Evolutionary conservation across 371 early-diverging fungal genomes (phyloP).

Genomic region (Funneliformis caledonium): DNA sequence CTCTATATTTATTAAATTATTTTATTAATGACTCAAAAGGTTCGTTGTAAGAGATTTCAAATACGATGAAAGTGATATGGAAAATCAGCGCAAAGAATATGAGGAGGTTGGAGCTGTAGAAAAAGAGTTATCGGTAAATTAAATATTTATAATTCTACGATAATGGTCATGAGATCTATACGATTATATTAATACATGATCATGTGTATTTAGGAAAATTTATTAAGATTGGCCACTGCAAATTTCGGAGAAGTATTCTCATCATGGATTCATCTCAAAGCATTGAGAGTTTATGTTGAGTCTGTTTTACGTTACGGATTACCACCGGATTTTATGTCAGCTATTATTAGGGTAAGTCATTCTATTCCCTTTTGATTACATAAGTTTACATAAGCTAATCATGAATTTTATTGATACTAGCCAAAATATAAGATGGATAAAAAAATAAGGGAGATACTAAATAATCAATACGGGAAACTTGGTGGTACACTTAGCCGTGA

Average conservation of each 20-base stretch:
- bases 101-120: conserved; percentile 74
- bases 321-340: conserved; percentile 92
- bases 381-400: conserved; percentile 5
- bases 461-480: conserved; percentile 67
- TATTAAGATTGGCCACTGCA: conserved; percentile 85
- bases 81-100: conserved; percentile 73
- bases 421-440: conserved; percentile 78
- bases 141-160: not conserved
- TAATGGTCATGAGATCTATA: too few relatives aligned
- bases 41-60: conserved; percentile 94
- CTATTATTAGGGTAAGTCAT: conserved; percentile 70
- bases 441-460: conserved; percentile 74
- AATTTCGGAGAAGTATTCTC: conserved; percentile 93
- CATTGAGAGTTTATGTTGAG: conserved; percentile 92
- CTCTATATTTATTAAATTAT: conserved; percentile 4
- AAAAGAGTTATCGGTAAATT: conserved; percentile 74
- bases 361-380: conserved; percentile 42
- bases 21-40: conserved; percentile 45
- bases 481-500: conserved; percentile 62
- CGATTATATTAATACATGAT: not conserved
- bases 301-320: conserved; percentile 96
- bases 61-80: conserved; percentile 80
- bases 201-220: conserved; percentile 54
- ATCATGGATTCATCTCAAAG: conserved; percentile 93
- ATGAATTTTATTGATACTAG: conserved; percentile 44